Base-by-base conservation (phyloP, 1,284 basidiomycete genomes). In the Puccinia coronata region DNA sequence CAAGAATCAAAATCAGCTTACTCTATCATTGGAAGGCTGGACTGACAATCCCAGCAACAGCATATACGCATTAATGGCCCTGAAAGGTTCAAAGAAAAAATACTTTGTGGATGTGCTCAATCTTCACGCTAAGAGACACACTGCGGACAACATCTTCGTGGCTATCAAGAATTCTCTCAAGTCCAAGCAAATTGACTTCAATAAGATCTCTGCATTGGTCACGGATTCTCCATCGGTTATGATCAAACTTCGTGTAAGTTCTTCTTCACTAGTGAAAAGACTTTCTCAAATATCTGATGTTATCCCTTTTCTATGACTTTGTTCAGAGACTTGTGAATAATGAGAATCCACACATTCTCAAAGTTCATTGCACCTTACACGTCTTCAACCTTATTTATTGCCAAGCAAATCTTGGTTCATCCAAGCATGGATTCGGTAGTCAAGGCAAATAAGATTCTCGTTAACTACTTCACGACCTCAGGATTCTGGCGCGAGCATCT, bases 401-500 rank as follows among this genome's bases (percentile, higher is more conserved):
- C 75, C 2, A 79, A 79, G 63, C 23, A 70, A 1, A 51, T 79
- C 9, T 8, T 51, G 18, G 39, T 4, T 41, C 51, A 79, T 39
- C 65, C 47, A 79, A 28, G 9, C 31, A 79, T 79, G 47, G 65
- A 36, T n/a, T 0, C 16, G 5, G n/a, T 69, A 18, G 34, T 79
- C 1, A 79, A 79, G 14, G 31, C 23, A 12, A 79, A 79, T n/a
- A 69, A 69, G 20, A 69, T 25, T 2, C 57, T 78, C 34, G 61
- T 69, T 9, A 79, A 70, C 41, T 79, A 79, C 76, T 79, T 79
- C 31, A 67, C 41, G 23, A 31, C 28, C n/a, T 79, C 76, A 1
- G 47, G 28, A 11, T 69, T 69, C 31, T 79, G 59, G 61, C 28
- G 34, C 34, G 51, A 79, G 25, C 47, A 79, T 28, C 34, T 79